Evolutionary conservation across 2,329 filamentous ascomycete genomes (phyloP).

Genomic region (Penicillium rolfsii): DNA sequence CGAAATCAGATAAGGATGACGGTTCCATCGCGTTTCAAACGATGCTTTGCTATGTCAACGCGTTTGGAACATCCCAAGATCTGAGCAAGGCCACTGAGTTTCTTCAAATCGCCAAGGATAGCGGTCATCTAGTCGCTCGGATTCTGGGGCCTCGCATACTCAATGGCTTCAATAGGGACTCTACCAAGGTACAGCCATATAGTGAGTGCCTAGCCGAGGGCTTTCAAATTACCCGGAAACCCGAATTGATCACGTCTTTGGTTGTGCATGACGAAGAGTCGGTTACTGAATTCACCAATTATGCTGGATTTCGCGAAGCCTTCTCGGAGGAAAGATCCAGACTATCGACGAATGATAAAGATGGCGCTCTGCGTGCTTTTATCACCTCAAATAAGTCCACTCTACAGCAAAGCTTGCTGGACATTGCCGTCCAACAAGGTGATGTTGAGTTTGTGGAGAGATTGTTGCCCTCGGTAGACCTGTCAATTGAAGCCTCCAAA

Average conservation of each 20-base stretch:
- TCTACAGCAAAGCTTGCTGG: background rate
- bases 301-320: slow-evolving; percentile 4
- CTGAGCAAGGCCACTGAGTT: slow-evolving; percentile 8
- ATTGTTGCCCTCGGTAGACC: background rate
- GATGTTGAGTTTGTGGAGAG: slow-evolving; percentile 9
- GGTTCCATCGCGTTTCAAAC: slow-evolving; percentile 14
- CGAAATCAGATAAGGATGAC: slow-evolving; percentile 3
- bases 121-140: slow-evolving; percentile 10
- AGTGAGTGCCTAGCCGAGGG: slow-evolving; percentile 12
- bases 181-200: background rate
- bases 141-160: slow-evolving; percentile 11
- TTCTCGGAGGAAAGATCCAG: background rate
- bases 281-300: background rate
- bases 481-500: background rate
- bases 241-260: background rate
- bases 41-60: slow-evolving; percentile 18
- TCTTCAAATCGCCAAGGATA: slow-evolving; percentile 11
- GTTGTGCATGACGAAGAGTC: background rate
- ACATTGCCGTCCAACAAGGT: slow-evolving; percentile 13
- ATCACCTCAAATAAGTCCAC: slow-evolving; percentile 3
- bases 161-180: background rate
- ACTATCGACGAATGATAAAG: background rate
- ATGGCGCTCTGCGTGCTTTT: background rate
- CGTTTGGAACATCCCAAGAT: slow-evolving; percentile 16
- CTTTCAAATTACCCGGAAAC: background rate